Conservation (phyloP, 306 rosid species). For the Quercus wislizeni region DNA sequence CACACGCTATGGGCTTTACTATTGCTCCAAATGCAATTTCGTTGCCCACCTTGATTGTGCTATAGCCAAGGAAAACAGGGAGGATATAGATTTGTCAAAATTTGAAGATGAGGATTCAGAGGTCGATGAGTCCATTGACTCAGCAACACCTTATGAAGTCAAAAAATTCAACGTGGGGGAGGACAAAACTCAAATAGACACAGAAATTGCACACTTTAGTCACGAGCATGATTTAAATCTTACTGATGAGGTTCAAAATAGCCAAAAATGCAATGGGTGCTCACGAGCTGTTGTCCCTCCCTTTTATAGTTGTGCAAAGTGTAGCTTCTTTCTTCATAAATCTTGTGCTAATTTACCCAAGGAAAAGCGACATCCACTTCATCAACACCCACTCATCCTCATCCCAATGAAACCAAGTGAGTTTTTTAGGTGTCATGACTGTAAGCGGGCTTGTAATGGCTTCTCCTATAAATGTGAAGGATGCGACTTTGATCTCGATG, state of each 20-base stretch:
- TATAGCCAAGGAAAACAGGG: background rate
- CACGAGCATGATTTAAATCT: background rate
- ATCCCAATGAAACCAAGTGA: too few relatives aligned
- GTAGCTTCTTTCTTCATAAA: too few relatives aligned
- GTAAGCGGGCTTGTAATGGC: fast-evolving
- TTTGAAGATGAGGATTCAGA: background rate
- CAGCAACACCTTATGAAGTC: background rate
- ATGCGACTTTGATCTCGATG: fast-evolving
- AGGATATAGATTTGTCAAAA: background rate
- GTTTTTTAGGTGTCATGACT: fast-evolving
- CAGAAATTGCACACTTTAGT: background rate
- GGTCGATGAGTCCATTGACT: background rate
- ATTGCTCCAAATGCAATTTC: too few relatives aligned
- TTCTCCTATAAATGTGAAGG: background rate
- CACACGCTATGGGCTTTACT: too few relatives aligned
- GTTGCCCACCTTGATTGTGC: background rate
- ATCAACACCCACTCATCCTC: background rate
- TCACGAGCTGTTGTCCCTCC: background rate
- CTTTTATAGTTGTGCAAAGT: background rate
- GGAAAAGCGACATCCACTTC: too few relatives aligned
- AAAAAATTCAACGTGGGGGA: background rate
- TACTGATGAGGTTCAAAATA: background rate
- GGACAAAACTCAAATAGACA: background rate
- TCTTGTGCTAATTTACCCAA: too few relatives aligned
- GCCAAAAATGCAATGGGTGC: background rate